phyloP scores from a whole-genome alignment of 768 basidiomycete genomes.

The Hydnomerulius pinastri region DNA sequence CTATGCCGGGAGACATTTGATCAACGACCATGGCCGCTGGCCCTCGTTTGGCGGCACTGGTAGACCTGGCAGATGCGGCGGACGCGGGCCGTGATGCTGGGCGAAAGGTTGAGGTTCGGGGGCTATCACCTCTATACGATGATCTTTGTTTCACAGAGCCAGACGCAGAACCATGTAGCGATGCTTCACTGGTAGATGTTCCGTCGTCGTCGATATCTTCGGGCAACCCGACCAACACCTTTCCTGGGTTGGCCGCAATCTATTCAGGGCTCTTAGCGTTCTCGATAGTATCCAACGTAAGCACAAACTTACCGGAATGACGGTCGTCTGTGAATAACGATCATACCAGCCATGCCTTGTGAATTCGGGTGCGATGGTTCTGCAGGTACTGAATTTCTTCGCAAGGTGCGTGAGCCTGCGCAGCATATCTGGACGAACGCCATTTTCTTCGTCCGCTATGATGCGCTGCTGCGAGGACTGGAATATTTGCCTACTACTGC shows the following conservation, averaged over 20 bases:
- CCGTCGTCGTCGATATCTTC: constrained; percentile 10
- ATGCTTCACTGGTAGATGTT: background rate
- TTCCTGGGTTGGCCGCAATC: constrained; percentile 19
- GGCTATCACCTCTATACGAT: background rate
- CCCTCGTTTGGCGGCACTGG: background rate
- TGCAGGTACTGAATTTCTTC: constrained; percentile 47
- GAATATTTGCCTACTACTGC: constrained; percentile 17
- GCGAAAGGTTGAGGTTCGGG: background rate
- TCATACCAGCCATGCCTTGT: constrained; percentile 70
- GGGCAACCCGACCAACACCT: constrained; percentile 11
- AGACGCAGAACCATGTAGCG: constrained; percentile 1
- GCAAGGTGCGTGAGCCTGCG: constrained; percentile 49
- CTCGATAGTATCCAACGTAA: background rate
- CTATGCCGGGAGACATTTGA: background rate
- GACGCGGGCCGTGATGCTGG: background rate
- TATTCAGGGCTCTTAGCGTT: constrained; percentile 5
- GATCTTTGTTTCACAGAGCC: background rate
- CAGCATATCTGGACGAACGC: constrained; percentile 33
- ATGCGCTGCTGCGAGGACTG: constrained; percentile 8
- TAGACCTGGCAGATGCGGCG: background rate
- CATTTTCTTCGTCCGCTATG: constrained; percentile 38
- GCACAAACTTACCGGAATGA: constrained; percentile 25
- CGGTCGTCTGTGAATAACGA: constrained; percentile 20
- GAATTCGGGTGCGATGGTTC: constrained; percentile 42
- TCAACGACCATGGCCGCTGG: background rate